phyloP scores from a whole-genome alignment of 768 basidiomycete genomes.

The Kwoniella mangroviensis region DNA sequence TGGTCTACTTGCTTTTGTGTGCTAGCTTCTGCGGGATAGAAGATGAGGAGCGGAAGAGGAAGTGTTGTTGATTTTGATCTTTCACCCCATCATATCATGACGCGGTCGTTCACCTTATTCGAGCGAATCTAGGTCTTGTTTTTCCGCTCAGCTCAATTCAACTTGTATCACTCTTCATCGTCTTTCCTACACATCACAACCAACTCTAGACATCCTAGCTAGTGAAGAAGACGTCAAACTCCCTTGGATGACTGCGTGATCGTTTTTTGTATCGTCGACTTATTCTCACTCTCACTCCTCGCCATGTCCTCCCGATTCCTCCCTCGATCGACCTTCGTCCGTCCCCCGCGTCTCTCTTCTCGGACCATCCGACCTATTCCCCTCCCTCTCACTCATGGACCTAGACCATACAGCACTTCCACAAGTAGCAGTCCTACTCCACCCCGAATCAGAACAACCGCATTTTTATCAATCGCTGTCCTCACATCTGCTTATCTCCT shows the following conservation, averaged over 20 bases:
- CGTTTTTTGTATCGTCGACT: neutral
- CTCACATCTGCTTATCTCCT: conserved; percentile 28
- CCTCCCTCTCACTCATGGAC: neutral
- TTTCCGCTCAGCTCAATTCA: neutral
- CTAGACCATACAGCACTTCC: conserved; percentile 14
- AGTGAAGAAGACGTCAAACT: no score
- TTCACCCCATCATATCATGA: neutral
- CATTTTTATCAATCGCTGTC: conserved; percentile 24
- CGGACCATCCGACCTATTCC: conserved; percentile 1
- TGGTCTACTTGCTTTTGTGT: no score
- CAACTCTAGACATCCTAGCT: no score
- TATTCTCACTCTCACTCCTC: neutral
- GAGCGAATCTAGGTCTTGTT: neutral
- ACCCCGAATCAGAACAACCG: conserved; percentile 12
- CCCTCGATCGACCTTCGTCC: conserved; percentile 2
- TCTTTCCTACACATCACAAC: neutral
- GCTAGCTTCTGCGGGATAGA: neutral
- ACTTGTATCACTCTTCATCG: neutral
- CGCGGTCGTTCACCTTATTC: neutral
- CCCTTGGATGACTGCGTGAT: no score
- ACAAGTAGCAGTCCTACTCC: neutral
- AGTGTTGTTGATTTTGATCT: neutral
- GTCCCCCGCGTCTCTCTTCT: neutral
- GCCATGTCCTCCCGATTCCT: conserved; percentile 6
- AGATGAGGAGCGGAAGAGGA: neutral